Base-by-base conservation (phyloP, 2,329 filamentous ascomycete species). In the Arthrinium puccinioides region DNA sequence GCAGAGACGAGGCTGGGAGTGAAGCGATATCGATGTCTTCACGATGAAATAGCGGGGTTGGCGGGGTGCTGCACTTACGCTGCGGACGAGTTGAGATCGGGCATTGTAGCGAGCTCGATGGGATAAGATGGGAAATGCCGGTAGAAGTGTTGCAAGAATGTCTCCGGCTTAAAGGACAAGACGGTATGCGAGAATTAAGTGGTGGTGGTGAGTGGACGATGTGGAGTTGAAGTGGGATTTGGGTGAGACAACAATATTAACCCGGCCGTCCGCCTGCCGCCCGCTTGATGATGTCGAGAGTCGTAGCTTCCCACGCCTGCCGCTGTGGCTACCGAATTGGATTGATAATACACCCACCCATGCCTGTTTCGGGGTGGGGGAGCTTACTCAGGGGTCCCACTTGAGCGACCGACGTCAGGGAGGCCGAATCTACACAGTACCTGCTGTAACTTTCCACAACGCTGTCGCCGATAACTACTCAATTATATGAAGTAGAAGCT, bases 51-150 rank as follows among this genome's bases (percentile, higher is more conserved):
- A 47, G 55, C 51, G 54, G 55, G 53, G 53, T 44, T 43, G 44
- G 46, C 47, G 53, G 51, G 52, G 54, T 49, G 50, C 47, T 46
- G 20, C 44, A 49, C 55, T 57, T 50, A 59, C 55, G 49, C 49
- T 47, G 6, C 16, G 33, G 16, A 18, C 28, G 14, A 11, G 16
- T n/a, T 16, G 31, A 15, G 11, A 13, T 11, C n/a, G n/a, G 9
- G 20, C 8, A 33, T 9, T 24, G 20, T 13, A 20, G 15, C 9
- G 21, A 11, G 6, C 9, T 15, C 13, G 31, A 33, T n/a, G 18
- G 13, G n/a, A 6, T 23, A 33, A 13, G 31, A 16, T 15, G 31
- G 31, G n/a, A 33, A 23, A 33, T 21, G 31, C n/a, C n/a, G n/a
- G n/a, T n/a, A n/a, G n/a, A n/a, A n/a, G n/a, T n/a, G 11, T 23